Evolutionary conservation across 129 eudicot genomes (phyloP), one percentile per base, ranked within the genome.

Genomic region (Cynara cardunculus): DNA sequence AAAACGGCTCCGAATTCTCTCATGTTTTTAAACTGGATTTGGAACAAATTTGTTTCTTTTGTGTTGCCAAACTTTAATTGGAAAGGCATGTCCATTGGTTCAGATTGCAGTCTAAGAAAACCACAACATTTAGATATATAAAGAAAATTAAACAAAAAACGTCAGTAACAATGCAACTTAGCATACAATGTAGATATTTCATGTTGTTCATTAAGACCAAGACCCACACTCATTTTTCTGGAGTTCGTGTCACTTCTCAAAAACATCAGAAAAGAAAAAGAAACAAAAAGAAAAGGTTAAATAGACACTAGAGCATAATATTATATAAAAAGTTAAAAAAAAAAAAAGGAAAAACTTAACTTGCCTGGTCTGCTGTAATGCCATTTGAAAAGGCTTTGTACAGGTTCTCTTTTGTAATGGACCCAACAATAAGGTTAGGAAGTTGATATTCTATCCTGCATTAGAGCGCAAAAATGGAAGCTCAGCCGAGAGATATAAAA

Each of bases 381-480:
- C 99, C 97, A 82, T 90, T 89, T 85, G 82, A 86, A 89, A 92
- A 92, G 70, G 99, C 97, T 84, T 85, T 90, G 62, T 88, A 92
- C 79, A 95, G 75, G 84, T 96, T 95, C 77, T 95, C 99, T 89
- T 95, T 95, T 61, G 87, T 92, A 66, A 95, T 92, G 28, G 96
- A 87, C 18, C 89, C 94, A 68, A 95, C 99, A 78, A 95, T 88
- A 78, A 95, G 97, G 82, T 95, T 95, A 7, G 99, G 99, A 46
- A 95, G 97, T 84, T 92, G 97, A 84, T 95, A 95, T 77, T 95
- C 99, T 66, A 95, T 78, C 89, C 99, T 94, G 96, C 76, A 85
- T 28, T 77, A 30, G 62, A 80, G 62, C 35, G 26, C 22, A 71
- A 41, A 68, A 16, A 46, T 31, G 11, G 5, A 72, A 37, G 25